Percentiles rank a stretch among this genome's conserved stretches.
Conservation (phyloP, 2,329 filamentous ascomycete species). For the Cladophialophora chaetospira region DNA sequence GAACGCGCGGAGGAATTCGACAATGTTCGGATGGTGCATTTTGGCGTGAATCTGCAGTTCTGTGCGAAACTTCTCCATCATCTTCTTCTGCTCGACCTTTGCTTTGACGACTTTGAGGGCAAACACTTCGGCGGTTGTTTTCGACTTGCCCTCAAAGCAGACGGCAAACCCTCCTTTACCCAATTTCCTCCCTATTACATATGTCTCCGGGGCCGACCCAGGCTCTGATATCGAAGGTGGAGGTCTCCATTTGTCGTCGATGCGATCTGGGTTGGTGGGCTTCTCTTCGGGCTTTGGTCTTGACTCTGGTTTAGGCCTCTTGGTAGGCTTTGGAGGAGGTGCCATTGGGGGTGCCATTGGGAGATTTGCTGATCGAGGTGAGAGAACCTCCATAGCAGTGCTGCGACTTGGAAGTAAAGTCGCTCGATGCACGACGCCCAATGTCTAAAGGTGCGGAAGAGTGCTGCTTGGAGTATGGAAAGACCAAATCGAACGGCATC, state of each 20-base stretch:
- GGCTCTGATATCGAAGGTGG: constrained; percentile 49
- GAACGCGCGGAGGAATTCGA: constrained; percentile 93
- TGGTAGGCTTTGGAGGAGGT: constrained; percentile 40
- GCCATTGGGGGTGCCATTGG: constrained; percentile 40
- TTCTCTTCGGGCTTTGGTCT: constrained; percentile 43
- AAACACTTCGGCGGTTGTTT: constrained; percentile 48
- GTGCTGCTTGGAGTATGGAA: too few species aligned
- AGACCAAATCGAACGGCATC: background rate
- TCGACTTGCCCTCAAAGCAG: constrained; percentile 51
- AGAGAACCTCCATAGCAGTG: constrained; percentile 50
- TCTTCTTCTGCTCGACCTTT: constrained; percentile 53
- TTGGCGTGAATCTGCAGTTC: constrained; percentile 98
- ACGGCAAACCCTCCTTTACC: constrained; percentile 56
- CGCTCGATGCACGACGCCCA: background rate
- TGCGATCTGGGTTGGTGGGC: constrained; percentile 35
- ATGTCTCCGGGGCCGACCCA: constrained; percentile 47
- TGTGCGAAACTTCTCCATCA: constrained; percentile 65
- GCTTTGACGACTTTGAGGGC: constrained; percentile 56
- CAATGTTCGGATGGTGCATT: constrained; percentile 92
- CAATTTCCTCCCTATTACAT: constrained; percentile 48
- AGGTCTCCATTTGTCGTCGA: constrained; percentile 48
- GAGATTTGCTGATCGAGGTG: constrained; percentile 52
- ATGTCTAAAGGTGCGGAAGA: too few species aligned
- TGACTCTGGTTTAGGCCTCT: constrained; percentile 36
- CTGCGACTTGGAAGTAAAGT: too few species aligned